These are phyloP conservation scores for Silene vulgaris DNA, from an alignment of 179 eudicot genomes.

Conservation along the genomic window DNA sequence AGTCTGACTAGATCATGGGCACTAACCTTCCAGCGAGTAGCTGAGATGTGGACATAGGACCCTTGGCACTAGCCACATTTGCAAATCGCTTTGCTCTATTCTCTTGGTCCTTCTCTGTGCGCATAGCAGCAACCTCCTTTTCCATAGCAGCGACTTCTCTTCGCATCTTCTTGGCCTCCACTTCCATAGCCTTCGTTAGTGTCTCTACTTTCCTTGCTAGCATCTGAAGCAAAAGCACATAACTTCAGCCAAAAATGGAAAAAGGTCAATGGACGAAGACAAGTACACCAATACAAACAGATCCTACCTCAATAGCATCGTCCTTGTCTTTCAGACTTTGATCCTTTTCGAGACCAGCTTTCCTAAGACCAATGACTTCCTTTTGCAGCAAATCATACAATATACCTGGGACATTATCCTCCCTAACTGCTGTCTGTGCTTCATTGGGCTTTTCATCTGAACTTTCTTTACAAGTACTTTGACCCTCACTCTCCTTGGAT, in stretches of 20 bases:
- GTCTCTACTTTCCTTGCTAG: conserved; percentile 90
- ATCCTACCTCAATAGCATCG: conserved; percentile 81
- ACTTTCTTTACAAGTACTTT: conserved; percentile 46
- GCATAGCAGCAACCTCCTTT: conserved; percentile 95
- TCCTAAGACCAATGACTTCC: conserved; percentile 81
- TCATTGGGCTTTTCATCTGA: conserved; percentile 64
- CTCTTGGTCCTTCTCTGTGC: conserved; percentile 42
- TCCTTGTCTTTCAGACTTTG: conserved; percentile 96
- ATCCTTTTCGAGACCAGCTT: conserved; percentile 86
- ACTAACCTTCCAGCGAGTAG: conserved; percentile 44
- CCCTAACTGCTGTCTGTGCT: conserved; percentile 42
- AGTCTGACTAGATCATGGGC: neutral
- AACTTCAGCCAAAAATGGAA: conserved; percentile 14
- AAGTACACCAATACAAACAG: conserved; percentile 13
- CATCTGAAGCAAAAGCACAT: conserved; percentile 47
- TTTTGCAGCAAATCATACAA: conserved; percentile 84
- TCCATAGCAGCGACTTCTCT: conserved; percentile 98
- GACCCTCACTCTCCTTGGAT: conserved; percentile 47
- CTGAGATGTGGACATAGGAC: conserved; percentile 39
- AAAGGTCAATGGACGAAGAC: neutral
- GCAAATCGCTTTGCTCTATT: conserved; percentile 36
- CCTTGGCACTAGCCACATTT: conserved; percentile 27
- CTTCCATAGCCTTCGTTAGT: conserved; percentile 91
- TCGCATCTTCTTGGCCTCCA: conserved; percentile 97
- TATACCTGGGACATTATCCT: conserved; percentile 72